A percentile compares a stretch with the other conserved stretches of the same genome.
phyloP scores from a whole-genome alignment of 2,329 filamentous ascomycete species.

The Fusarium coffeatum region DNA sequence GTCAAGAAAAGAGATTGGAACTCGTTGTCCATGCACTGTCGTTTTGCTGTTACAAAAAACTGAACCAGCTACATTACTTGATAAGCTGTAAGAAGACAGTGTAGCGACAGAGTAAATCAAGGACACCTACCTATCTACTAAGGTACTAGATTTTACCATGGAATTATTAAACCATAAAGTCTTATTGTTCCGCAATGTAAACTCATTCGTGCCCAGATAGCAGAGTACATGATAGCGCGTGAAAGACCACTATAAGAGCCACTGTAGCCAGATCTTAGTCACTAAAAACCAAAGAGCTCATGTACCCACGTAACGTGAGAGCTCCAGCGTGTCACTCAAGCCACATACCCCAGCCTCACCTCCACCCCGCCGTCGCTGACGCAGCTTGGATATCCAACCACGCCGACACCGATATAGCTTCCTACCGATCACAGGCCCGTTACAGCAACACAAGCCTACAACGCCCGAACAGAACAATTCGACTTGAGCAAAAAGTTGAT shows the following conservation, averaged over 20 bases:
- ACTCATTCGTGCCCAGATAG: neutral
- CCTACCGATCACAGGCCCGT: conserved; percentile 5
- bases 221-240: neutral
- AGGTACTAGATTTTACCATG: neutral
- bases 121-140: too few species aligned
- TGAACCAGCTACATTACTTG: neutral
- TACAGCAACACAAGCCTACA: conserved; percentile 9
- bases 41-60: neutral
- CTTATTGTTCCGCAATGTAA: neutral
- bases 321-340: conserved; percentile 11
- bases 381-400: conserved; percentile 43
- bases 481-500: conserved; percentile 2
- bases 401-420: conserved; percentile 34
- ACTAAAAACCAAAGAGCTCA: neutral
- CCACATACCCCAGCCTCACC: conserved; percentile 45
- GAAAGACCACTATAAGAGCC: neutral
- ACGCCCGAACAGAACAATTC: neutral
- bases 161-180: neutral
- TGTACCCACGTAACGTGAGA: neutral
- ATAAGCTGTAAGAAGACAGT: neutral
- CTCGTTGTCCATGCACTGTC: neutral
- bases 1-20: neutral
- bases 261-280: neutral
- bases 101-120: neutral
- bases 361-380: conserved; percentile 51